These are phyloP conservation scores for Chenopodium quinoa DNA, from an alignment of 148 eudicot genomes.

Conservation along the genomic window DNA sequence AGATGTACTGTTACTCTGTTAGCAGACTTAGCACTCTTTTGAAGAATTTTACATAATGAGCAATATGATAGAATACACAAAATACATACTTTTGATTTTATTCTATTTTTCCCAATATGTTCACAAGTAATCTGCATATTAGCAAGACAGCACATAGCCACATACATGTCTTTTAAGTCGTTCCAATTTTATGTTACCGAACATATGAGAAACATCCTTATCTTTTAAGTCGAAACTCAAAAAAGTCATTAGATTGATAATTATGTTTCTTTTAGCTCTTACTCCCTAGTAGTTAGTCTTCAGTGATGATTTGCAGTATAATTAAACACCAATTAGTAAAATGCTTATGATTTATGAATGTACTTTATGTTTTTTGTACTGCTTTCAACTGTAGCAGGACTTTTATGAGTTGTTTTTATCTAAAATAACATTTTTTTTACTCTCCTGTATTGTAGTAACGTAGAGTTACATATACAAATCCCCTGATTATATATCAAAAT, in stretches of 20 bases:
- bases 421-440: not conserved
- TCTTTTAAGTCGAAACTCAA: too few species aligned
- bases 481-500: constrained; percentile 1
- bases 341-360: too few species aligned
- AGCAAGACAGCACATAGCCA: too few species aligned
- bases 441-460: too few species aligned
- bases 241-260: not conserved
- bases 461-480: not conserved
- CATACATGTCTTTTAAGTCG: not conserved
- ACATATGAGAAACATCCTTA: not conserved
- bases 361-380: too few species aligned
- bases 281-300: not conserved
- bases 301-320: not conserved
- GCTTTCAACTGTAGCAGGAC: not conserved
- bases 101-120: too few species aligned
- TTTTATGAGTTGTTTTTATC: not conserved
- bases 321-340: too few species aligned
- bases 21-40: too few species aligned
- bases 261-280: not conserved
- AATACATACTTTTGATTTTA: not conserved
- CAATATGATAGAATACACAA: not conserved
- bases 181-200: not conserved
- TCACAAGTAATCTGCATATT: too few species aligned
- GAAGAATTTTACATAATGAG: not conserved
- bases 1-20: not conserved